Evolutionary conservation across 495 filamentous ascomycete species (phyloP).

Genomic region (Xylaria castorea): DNA sequence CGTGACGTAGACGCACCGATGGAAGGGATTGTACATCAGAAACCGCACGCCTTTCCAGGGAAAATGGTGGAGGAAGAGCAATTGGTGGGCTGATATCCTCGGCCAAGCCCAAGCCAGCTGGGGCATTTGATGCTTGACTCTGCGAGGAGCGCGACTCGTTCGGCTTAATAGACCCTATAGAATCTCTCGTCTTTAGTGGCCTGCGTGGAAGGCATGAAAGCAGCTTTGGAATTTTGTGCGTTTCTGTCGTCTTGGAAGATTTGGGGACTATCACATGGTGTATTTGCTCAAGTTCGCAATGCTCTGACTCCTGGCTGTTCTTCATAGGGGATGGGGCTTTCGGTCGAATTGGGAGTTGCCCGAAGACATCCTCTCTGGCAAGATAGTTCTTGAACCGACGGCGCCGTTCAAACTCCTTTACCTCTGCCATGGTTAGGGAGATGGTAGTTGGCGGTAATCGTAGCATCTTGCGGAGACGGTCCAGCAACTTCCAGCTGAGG

Average conservation of each 20-base stretch:
- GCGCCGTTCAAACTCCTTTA: slow-evolving; percentile 55
- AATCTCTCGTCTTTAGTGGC: slow-evolving; percentile 23
- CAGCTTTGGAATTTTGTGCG: slow-evolving; percentile 29
- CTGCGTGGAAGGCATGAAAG: slow-evolving; percentile 29
- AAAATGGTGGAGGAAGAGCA: slow-evolving; percentile 50
- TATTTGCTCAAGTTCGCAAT: slow-evolving; percentile 21
- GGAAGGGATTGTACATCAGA: slow-evolving; percentile 60
- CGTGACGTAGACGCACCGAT: slow-evolving; percentile 37
- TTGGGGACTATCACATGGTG: slow-evolving; percentile 14
- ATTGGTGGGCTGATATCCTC: slow-evolving; percentile 39
- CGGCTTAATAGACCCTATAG: slow-evolving; percentile 27
- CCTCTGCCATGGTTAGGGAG: slow-evolving; percentile 59
- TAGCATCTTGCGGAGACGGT: slow-evolving; percentile 55
- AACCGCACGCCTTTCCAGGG: slow-evolving; percentile 52
- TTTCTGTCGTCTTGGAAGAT: slow-evolving; percentile 1
- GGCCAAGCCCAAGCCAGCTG: slow-evolving; percentile 13
- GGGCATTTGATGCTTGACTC: slow-evolving; percentile 28
- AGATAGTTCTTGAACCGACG: slow-evolving; percentile 48
- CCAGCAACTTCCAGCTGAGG: not conserved
- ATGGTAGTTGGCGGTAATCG: slow-evolving; percentile 61
- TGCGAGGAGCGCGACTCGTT: slow-evolving; percentile 29
- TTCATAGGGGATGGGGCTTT: slow-evolving; percentile 15
- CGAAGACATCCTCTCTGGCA: slow-evolving; percentile 34
- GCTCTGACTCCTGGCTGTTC: slow-evolving; percentile 28
- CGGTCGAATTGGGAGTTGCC: slow-evolving; percentile 31